Percentiles rank a stretch among this genome's conserved stretches.
Evolutionary conservation across 305 asterid genomes (phyloP).

Genomic region (Stenogyne calaminthoides): DNA sequence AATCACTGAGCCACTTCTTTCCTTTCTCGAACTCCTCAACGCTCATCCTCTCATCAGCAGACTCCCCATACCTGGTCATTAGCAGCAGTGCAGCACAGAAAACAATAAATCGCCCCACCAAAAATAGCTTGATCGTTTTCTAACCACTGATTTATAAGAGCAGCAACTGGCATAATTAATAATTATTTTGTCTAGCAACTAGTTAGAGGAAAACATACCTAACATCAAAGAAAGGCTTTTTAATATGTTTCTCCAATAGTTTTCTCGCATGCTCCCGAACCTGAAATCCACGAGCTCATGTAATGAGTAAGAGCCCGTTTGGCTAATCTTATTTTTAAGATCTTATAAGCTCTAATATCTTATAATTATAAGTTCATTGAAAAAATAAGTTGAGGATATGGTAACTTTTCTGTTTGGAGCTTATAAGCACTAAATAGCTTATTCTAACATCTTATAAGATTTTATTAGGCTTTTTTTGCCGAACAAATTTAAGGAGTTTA

Average conservation of each 20-base stretch:
- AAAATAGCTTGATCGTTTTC: background rate
- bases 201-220: constrained; percentile 44
- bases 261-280: constrained; percentile 96
- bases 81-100: constrained; percentile 22
- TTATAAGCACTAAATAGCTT: too few species aligned
- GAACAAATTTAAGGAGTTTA: too few species aligned
- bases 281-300: constrained; percentile 45
- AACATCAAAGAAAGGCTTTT: constrained; percentile 89
- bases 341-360: too few species aligned
- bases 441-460: too few species aligned
- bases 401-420: too few species aligned
- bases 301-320: constrained; percentile 25
- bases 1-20: constrained; percentile 86
- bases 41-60: constrained; percentile 67
- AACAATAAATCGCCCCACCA: constrained; percentile 6
- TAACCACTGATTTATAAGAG: constrained; percentile 1
- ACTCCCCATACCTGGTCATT: constrained; percentile 66
- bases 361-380: too few species aligned
- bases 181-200: background rate
- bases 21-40: constrained; percentile 78
- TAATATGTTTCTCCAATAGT: constrained; percentile 87
- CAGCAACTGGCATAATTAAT: background rate
- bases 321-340: too few species aligned
- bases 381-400: too few species aligned
- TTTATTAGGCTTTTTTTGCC: too few species aligned